Evolutionary conservation across 371 early-diverging fungal genomes (phyloP), one percentile per base, ranked within the genome.

Genomic region (Chytridiales sp.): DNA sequence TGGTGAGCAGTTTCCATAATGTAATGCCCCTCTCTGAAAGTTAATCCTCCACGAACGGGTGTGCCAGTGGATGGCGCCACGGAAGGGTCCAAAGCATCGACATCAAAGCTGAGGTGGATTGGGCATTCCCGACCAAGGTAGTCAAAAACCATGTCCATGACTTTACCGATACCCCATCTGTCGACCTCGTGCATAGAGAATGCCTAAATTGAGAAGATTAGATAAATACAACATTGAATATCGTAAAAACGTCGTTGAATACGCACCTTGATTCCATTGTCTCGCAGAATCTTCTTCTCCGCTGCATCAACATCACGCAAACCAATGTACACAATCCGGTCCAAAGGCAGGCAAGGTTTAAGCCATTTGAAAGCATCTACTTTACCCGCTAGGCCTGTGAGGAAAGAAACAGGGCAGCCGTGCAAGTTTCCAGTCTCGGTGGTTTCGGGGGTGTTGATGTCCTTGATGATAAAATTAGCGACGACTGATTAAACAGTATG

Each of bases 181-280:
- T 97, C 97, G 24, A 96, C 94, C 56, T 97, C 93, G 70, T 93
- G 92, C 98, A 95, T 96, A 2, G 91, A 87, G 69, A 91, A 96
- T 19, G 95, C 96, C 75, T 89, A 88, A 43, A 69, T 66, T n/a
- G n/a, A n/a, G n/a, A n/a, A n/a, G 34, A 29, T 61, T 1, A n/a
- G 46, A 11, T 46, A 22, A n/a, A 46, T 22, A 1, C 1, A n/a
- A 19, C 15, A 13, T 19, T 1, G 22, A 46, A 1, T 46, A 22
- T 46, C 11, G n/a, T 19, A n/a, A 46, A 44, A 22, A 26, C 15
- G 5, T 22, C n/a, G 1, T 61, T 61, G 53, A n/a, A n/a, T n/a
- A n/a, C n/a, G n/a, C n/a, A n/a, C n/a, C n/a, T n/a, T n/a, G 80
- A 94, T 95, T 48, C 80, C 79, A 48, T 86, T 68, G 52, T 91